Percentiles rank a stretch among this genome's conserved stretches.
phyloP scores from a whole-genome alignment of 2,329 filamentous ascomycete species.

The Verticillium klebahnii region DNA sequence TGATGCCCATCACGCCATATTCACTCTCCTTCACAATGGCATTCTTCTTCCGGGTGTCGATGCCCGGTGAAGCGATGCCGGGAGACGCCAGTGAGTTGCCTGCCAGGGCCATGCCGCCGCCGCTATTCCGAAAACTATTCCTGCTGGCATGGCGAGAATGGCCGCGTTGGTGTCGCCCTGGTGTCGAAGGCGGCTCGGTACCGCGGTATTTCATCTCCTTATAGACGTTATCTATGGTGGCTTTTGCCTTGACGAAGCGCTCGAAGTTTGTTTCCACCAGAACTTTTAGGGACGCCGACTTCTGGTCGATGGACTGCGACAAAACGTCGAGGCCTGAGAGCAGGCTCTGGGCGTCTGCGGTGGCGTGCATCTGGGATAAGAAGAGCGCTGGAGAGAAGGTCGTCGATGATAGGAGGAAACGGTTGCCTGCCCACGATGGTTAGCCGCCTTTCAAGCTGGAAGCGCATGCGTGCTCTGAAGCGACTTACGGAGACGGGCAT shows the following conservation, averaged over 20 bases:
- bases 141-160: slow-evolving; percentile 67
- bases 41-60: slow-evolving; percentile 73
- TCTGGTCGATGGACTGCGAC: slow-evolving; percentile 91
- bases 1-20: slow-evolving; percentile 84
- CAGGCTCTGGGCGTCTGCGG: slow-evolving; percentile 76
- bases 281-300: slow-evolving; percentile 92
- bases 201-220: slow-evolving; percentile 87
- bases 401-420: slow-evolving; percentile 91
- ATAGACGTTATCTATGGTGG: slow-evolving; percentile 98
- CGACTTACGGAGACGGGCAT: slow-evolving; percentile 64
- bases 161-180: slow-evolving; percentile 26
- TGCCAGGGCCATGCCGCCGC: slow-evolving; percentile 28
- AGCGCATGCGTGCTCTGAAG: not conserved
- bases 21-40: slow-evolving; percentile 89
- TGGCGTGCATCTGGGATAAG: slow-evolving; percentile 84
- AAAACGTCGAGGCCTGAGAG: slow-evolving; percentile 80
- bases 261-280: slow-evolving; percentile 98
- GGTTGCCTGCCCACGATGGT: slow-evolving; percentile 58
- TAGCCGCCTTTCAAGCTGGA: slow-evolving; percentile 13
- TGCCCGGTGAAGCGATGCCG: slow-evolving; percentile 24
- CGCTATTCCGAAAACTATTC: slow-evolving; percentile 56
- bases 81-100: slow-evolving; percentile 32
- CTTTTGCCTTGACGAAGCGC: slow-evolving; percentile 93
- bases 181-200: slow-evolving; percentile 43
- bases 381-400: slow-evolving; percentile 92